A percentile compares a stretch with the other conserved stretches of the same genome.
These are phyloP conservation scores for Zychaea mexicana DNA, from an alignment of 371 early-diverging fungal species.

Conservation along the genomic window DNA sequence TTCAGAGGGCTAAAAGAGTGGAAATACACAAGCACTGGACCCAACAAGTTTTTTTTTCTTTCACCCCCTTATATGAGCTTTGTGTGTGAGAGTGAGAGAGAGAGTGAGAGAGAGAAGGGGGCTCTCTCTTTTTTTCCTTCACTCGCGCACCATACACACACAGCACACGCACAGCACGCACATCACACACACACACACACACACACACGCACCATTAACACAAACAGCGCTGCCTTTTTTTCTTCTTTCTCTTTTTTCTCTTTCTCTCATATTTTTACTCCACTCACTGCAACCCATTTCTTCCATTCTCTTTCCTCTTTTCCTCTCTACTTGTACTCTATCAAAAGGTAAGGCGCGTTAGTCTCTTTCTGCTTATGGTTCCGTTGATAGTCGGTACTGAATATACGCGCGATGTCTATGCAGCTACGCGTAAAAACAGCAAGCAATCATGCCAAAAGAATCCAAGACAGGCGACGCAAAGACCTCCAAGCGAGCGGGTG, in stretches of 20 bases:
- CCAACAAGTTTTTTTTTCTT: constrained; percentile 4
- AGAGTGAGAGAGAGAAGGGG: no score
- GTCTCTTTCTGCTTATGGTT: no score
- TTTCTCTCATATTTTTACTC: background rate
- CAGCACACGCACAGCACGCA: no score
- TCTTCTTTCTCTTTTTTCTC: background rate
- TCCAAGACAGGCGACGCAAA: constrained; percentile 14
- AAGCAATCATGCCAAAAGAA: constrained; percentile 24
- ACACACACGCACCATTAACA: no score
- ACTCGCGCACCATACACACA: no score
- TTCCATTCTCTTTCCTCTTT: background rate
- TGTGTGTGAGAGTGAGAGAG: background rate
- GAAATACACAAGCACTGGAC: background rate
- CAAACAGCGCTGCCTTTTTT: no score
- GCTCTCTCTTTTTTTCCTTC: no score
- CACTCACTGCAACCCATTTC: background rate
- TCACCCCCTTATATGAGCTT: constrained; percentile 1
- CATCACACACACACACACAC: no score
- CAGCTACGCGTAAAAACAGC: background rate
- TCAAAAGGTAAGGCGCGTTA: no score
- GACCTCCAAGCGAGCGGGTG: constrained; percentile 13
- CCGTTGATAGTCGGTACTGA: no score
- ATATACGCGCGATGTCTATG: no score
- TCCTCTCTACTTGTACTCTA: no score
- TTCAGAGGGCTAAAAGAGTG: background rate